Base-by-base conservation (phyloP, 176 grass and related monocot genomes). In the Thalia dealbata region DNA sequence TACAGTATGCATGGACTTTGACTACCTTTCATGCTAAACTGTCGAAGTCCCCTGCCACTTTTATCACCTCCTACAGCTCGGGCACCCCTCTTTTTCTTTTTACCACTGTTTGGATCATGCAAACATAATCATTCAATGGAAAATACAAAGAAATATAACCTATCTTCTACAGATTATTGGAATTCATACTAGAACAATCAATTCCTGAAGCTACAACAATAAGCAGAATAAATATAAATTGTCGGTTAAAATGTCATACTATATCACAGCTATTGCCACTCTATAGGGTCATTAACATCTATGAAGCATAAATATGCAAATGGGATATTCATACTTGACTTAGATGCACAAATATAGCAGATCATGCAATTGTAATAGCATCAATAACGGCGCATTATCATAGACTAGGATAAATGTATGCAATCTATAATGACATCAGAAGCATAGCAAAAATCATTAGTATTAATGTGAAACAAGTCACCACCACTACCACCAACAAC, bases 21-120 rank as follows among this genome's bases (percentile, higher is more conserved):
- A 59, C 32, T 78, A 95, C 95, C 95, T 93, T 87, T 91, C 95
- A 93, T 93, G 82, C 95, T 99, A 77, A 99, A 99, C 73, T 99
- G 95, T 55, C 95, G 95, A 68, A 99, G 77, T 52, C 95, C 95
- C 56, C 95, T 91, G 7, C 88, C 88, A 88, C 82, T 87, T 93
- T 99, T 99, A 54, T 99, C 95, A 62, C 86, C 84, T 68, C 81
- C 90, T 78, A 85, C 88, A 43, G 82, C 71, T 3, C 85, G 83
- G 69, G 81, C 41, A 79, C 76, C 85, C 81, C 86, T 91, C 74
- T 89, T 99, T 85, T 99, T 99, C 85, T 99, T 99, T 81, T 99
- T 95, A 79, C 90, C 86, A 81, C 66, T 82, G 80, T 22, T 76
- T 18, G 70, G 83, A 79, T 52, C 52, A 27, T 24, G 45, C 73